Conservation (phyloP, 2,329 filamentous ascomycete genomes). For the Fusarium neocosmosporiellum region DNA sequence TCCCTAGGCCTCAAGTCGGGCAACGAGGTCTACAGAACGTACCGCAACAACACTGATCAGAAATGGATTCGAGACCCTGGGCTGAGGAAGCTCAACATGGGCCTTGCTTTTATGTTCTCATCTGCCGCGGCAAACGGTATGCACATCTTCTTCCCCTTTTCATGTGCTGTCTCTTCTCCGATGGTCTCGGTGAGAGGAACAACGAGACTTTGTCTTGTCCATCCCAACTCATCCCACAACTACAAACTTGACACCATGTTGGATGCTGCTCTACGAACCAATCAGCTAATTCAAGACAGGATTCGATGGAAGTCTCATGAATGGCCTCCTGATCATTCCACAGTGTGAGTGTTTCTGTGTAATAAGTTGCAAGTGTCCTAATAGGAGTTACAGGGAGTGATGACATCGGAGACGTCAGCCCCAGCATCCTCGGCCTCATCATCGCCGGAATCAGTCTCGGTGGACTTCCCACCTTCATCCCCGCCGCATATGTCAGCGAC, state of each 20-base stretch:
- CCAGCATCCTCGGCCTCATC: conserved; percentile 27
- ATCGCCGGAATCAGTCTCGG: conserved; percentile 34
- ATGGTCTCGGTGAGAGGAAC: background rate
- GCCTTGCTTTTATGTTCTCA: conserved; percentile 23
- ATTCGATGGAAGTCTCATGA: conserved; percentile 32
- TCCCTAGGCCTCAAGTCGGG: background rate
- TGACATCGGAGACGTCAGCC: conserved; percentile 24
- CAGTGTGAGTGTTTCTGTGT: background rate
- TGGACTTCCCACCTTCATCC: conserved; percentile 27
- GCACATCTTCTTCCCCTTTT: background rate
- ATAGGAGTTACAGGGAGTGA: conserved; percentile 1
- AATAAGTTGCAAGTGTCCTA: background rate
- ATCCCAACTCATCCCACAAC: background rate
- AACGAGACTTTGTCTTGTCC: background rate
- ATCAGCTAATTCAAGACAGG: background rate
- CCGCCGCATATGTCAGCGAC: conserved; percentile 27
- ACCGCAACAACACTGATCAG: conserved; percentile 21
- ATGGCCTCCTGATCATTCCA: conserved; percentile 1
- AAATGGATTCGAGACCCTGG: conserved; percentile 23
- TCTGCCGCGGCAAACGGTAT: conserved; percentile 25
- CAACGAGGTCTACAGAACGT: conserved; percentile 13
- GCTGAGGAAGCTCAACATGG: conserved; percentile 19
- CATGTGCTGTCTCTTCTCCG: background rate
- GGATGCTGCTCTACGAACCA: background rate
- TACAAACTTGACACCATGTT: background rate